Base-by-base conservation (phyloP, 306 rosid species). In the Cucumis hystrix region DNA sequence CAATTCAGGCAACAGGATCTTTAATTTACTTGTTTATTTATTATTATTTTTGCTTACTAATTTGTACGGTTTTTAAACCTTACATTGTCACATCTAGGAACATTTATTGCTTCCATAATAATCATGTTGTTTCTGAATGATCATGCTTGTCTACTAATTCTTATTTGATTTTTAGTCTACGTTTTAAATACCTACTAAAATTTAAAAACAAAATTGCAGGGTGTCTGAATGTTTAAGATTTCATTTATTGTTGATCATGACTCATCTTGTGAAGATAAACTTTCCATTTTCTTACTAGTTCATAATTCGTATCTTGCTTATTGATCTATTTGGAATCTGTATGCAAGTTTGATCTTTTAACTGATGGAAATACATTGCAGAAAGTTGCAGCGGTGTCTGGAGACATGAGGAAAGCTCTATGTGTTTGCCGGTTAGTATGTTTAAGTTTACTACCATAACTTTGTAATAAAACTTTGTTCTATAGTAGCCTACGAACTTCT, bases 381-480 rank as follows among this genome's bases (percentile, higher is more conserved):
- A 95, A 90, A 95, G 96, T 95, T 75, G 96, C 97, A 66, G 93
- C 97, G 25, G 90, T 90, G 79, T 92, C 96, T 66, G 99, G 99
- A 67, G 99, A 95, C 84, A 95, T 92, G 99, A 87, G 99, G 59
- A 92, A 88, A 82, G 97, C 97, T 74, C 97, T 92, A 25, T 84
- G 85, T 79, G 83, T 95, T 77, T 90, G 96, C 88, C 84, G 97
- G 98, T 90, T 5, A 80, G 96, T 80, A 60, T 79, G 57, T 10
- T 3, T 41, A 39, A 52, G 9, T 71, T 28, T 8, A 71, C 9
- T 8, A 71, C 1, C 18, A 0, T 54, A 25, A 71, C 58, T 69
- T 20, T 25, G 1, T 15, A 9, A 25, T 13, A 23, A 51, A 70
- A 14, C 55, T 45, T 23, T 2, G 20, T 23, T 25, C 14, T 70